Conservation (phyloP, 1,284 basidiomycete species). For the Puccinia novopanici region DNA sequence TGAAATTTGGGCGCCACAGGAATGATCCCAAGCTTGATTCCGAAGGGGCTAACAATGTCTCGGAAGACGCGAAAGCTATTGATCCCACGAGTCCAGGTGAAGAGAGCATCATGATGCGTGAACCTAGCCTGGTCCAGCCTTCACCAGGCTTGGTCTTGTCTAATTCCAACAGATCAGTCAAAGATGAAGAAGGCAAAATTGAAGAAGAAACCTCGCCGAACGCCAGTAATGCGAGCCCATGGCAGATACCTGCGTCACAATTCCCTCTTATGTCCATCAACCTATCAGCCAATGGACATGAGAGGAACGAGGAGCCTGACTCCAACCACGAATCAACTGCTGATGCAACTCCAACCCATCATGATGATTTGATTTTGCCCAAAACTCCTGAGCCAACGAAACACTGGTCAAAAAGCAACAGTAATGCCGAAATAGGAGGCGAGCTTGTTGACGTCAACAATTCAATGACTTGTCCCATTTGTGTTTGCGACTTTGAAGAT, state of each 20-base stretch:
- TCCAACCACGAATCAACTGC: neutral
- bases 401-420: neutral
- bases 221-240: neutral
- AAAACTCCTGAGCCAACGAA: constrained; percentile 20
- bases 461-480: constrained; percentile 85
- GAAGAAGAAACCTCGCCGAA: neutral
- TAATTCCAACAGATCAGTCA: neutral
- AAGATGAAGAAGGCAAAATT: constrained; percentile 3
- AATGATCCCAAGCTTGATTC: constrained; percentile 14
- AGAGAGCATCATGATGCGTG: constrained; percentile 22
- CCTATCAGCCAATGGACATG: neutral
- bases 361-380: neutral
- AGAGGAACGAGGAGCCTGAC: neutral
- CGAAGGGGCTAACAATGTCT: constrained; percentile 20
- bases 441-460: constrained; percentile 56
- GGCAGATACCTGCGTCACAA: neutral
- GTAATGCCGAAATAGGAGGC: constrained; percentile 50
- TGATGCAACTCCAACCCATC: neutral
- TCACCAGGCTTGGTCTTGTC: neutral
- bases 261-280: neutral
- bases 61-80: constrained; percentile 11
- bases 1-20: constrained; percentile 70
- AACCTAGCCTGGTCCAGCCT: neutral
- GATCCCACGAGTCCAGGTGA: neutral
- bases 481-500: constrained; percentile 86